phyloP scores from a whole-genome alignment of 169 alveolate genomes.

The Plasmodium adleri region DNA sequence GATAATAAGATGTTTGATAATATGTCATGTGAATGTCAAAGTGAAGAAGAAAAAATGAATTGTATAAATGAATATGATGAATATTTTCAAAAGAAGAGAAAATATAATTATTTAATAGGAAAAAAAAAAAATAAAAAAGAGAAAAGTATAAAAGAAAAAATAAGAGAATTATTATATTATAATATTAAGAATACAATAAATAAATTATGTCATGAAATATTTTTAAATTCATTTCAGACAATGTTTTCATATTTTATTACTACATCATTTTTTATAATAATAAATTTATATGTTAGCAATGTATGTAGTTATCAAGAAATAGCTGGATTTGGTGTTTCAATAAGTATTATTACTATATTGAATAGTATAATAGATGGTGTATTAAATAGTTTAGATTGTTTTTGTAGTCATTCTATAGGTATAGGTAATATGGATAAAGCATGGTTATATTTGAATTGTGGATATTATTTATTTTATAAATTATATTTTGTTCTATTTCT shows the following conservation, averaged over 20 bases:
- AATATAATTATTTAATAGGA: background rate
- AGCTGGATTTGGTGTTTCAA: constrained; percentile 50
- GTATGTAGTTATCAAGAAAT: constrained; percentile 36
- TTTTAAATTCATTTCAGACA: constrained; percentile 28
- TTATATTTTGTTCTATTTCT: constrained; percentile 7
- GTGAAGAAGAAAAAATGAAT: background rate
- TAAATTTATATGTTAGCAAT: constrained; percentile 26
- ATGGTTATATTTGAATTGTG: constrained; percentile 18
- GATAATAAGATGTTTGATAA: too few relatives aligned
- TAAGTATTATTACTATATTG: constrained; percentile 4
- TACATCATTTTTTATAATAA: constrained; percentile 32
- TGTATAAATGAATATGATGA: background rate
- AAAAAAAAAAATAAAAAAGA: background rate
- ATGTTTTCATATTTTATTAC: constrained; percentile 53
- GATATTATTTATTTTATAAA: constrained; percentile 18
- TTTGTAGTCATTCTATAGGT: constrained; percentile 32
- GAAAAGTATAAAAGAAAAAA: constrained; percentile 1
- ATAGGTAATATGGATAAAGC: constrained; percentile 12
- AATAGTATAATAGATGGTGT: constrained; percentile 26
- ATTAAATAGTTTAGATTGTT: constrained; percentile 32
- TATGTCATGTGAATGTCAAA: too few relatives aligned
- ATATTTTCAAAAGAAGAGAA: background rate
- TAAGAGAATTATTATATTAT: background rate
- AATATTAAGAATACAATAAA: constrained; percentile 2
- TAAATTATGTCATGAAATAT: constrained; percentile 10